phyloP scores from a whole-genome alignment of 2,329 filamentous ascomycete species.

The Phaeosphaeria sp. region DNA sequence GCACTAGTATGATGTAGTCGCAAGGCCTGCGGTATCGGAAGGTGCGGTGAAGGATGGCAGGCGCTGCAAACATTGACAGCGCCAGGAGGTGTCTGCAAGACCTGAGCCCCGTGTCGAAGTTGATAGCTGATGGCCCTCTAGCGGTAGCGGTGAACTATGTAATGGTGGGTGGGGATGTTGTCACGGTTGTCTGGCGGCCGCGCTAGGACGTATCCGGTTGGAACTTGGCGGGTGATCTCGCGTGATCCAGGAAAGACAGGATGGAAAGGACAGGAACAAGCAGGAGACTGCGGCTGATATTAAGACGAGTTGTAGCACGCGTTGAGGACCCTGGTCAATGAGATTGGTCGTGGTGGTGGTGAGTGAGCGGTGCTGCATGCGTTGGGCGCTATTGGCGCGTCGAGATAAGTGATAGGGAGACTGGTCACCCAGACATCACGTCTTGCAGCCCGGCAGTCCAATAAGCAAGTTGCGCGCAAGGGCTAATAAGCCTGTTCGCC shows the following conservation, averaged over 20 bases:
- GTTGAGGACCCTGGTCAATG: slow-evolving; percentile 4
- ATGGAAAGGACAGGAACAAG: background rate
- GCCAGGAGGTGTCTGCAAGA: slow-evolving; percentile 18
- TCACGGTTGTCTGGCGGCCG: slow-evolving; percentile 21
- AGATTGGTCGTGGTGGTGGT: background rate
- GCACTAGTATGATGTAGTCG: slow-evolving; percentile 1
- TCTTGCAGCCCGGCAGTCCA: background rate
- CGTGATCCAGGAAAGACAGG: background rate
- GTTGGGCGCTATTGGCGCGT: background rate
- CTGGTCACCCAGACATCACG: background rate
- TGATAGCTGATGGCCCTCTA: slow-evolving; percentile 10
- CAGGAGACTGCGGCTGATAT: slow-evolving; percentile 17
- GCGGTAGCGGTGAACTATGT: slow-evolving; percentile 26
- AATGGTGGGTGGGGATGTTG: background rate
- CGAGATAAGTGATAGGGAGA: slow-evolving; percentile 2
- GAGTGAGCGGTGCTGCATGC: background rate
- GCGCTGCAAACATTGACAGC: background rate
- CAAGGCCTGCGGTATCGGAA: background rate
- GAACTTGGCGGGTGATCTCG: background rate
- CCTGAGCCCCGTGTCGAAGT: slow-evolving; percentile 29
- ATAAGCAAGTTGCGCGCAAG: background rate
- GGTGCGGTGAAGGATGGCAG: background rate
- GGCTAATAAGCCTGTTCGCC: background rate
- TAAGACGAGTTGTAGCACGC: slow-evolving; percentile 12
- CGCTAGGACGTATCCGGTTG: slow-evolving; percentile 19